Conservation (phyloP, 2,329 filamentous ascomycete genomes). For the Massarina eburnea region DNA sequence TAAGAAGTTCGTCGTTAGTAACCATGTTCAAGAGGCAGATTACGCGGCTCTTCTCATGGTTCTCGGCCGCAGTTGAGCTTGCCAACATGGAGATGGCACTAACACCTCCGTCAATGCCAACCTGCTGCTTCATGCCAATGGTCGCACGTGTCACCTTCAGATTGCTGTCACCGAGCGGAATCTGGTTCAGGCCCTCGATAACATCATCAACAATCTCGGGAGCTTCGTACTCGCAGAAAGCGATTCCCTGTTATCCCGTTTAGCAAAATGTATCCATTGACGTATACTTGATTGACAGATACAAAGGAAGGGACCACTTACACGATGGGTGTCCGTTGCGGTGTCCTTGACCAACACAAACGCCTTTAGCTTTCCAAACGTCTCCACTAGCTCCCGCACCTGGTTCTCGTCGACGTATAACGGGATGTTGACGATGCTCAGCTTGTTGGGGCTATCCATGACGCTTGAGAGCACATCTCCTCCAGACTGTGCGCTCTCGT, state of each 20-base stretch:
- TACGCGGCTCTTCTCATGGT: constrained; percentile 76
- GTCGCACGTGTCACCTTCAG: constrained; percentile 87
- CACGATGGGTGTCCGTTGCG: constrained; percentile 81
- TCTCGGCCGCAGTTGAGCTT: constrained; percentile 76
- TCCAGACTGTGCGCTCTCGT: constrained; percentile 68
- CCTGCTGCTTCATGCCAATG: constrained; percentile 89
- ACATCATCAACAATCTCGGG: constrained; percentile 77
- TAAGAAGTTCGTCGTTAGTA: constrained; percentile 89
- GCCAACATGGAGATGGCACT: constrained; percentile 98
- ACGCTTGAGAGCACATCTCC: constrained; percentile 79
- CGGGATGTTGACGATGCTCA: constrained; percentile 88
- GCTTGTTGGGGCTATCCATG: constrained; percentile 91
- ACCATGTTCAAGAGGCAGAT: constrained; percentile 98
- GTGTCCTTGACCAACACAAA: constrained; percentile 88
- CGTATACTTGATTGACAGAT: neutral
- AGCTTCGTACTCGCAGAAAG: constrained; percentile 93
- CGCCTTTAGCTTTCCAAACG: constrained; percentile 90
- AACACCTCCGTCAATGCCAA: constrained; percentile 91
- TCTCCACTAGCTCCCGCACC: constrained; percentile 82
- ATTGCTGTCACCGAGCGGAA: constrained; percentile 85
- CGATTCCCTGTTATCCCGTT: constrained; percentile 69
- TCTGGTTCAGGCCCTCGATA: constrained; percentile 86
- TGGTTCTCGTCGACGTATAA: constrained; percentile 87
- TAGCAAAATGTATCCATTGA: constrained; percentile 8
- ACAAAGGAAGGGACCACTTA: constrained; percentile 60